Evolutionary conservation across 768 basidiomycete genomes (phyloP), one percentile per base, ranked within the genome.

Genomic region (Boletus patriciae): DNA sequence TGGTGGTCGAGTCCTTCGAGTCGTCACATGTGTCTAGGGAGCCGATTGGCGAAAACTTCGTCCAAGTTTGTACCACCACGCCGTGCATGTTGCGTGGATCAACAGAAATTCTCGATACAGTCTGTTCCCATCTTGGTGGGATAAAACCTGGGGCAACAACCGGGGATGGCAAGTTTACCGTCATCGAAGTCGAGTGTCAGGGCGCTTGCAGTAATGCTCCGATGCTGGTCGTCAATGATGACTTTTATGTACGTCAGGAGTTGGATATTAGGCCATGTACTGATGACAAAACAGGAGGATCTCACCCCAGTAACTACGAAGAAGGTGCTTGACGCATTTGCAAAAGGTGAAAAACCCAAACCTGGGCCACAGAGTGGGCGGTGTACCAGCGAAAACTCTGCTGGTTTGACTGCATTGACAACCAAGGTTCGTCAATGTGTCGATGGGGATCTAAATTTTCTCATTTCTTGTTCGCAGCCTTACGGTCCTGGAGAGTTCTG

Each of bases 41-140:
- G 74, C 96, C 95, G 6, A 92, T 98, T 52, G 95, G 93, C 27
- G 77, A 90, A 64, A 81, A 98, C 72, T 98, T 98, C 68, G 87
- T 99, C 34, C 96, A 98, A 76, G 91, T 98, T 55, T 99, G 97
- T 80, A 98, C 97, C 31, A 98, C 97, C 36, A 98, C 97, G 9
- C 97, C 97, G 18, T 99, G 97, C 77, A 95, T 96, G 89, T 81
- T 99, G 36, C 81, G 84, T 59, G 96, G 95, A 46, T 94, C 94
- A 19, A 92, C 89, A 59, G 87, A 91, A 34, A 95, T 98, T 62
- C 81, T 97, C 43, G 78, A 94, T 62, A 86, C 94, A 29, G 88
- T 90, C 46, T 87, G 90, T 68, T 72, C 79, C 50, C 90, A 97
- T 66, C 83, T 98, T 21, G 89, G 90, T 46, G 87, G 86, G 16